Conservation (phyloP, 768 basidiomycete genomes). For the Imleria badia region DNA sequence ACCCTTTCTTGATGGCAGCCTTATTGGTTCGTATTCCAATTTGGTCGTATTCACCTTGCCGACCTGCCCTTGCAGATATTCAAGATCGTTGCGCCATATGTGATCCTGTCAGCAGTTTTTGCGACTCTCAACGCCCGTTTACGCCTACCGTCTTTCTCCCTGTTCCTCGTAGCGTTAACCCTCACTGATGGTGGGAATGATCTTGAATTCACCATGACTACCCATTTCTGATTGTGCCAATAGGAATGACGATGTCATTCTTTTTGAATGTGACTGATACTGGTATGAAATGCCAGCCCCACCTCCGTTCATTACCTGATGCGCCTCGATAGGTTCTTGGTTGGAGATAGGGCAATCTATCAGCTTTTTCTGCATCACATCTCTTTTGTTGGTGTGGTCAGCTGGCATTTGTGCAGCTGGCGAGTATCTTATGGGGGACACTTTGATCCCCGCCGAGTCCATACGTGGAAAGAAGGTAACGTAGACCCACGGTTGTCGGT, state of each 20-base stretch:
- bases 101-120: conserved; percentile 69
- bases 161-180: conserved; percentile 74
- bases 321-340: conserved; percentile 62
- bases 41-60: neutral
- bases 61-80: conserved; percentile 49
- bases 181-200: conserved; percentile 33
- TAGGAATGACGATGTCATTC: conserved; percentile 82
- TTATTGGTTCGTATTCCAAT: conserved; percentile 50
- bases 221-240: neutral
- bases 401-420: conserved; percentile 74
- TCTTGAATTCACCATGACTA: neutral
- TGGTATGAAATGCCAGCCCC: conserved; percentile 39
- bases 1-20: conserved; percentile 78
- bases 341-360: conserved; percentile 88
- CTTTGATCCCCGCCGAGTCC: conserved; percentile 21
- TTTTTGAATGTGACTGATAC: conserved; percentile 84
- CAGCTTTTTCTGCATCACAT: conserved; percentile 84
- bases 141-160: conserved; percentile 72
- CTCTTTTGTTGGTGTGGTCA: conserved; percentile 74
- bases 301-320: conserved; percentile 3
- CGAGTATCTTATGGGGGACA: conserved; percentile 61
- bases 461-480: conserved; percentile 21
- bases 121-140: conserved; percentile 67
- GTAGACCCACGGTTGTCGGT: conserved; percentile 27
- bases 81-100: conserved; percentile 81